phyloP scores from a whole-genome alignment of 2,329 filamentous ascomycete genomes.

The Bipolaris oryzae region DNA sequence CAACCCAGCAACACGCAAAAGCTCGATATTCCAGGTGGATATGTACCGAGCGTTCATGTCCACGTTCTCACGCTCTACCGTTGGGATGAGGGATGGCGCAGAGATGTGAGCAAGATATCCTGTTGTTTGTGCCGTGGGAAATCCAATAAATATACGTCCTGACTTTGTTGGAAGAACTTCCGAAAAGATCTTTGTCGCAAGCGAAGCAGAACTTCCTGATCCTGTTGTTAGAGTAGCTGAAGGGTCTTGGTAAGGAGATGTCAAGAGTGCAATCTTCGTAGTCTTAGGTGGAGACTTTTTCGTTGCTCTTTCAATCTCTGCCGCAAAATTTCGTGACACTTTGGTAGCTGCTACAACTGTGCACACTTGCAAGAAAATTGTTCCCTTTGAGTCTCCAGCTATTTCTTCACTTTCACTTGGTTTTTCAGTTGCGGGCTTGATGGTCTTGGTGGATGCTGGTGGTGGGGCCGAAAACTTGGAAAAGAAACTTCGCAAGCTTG shows the following conservation, averaged over 20 bases:
- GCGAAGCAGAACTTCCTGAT: constrained; percentile 58
- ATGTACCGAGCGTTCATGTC: constrained; percentile 96
- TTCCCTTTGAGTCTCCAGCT: constrained; percentile 71
- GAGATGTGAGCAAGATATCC: constrained; percentile 93
- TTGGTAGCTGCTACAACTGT: constrained; percentile 81
- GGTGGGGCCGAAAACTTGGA: constrained; percentile 44
- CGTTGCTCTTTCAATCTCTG: constrained; percentile 91
- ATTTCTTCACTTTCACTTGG: constrained; percentile 64
- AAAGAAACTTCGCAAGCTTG: constrained; percentile 49
- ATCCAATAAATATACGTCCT: constrained; percentile 94
- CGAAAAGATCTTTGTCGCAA: constrained; percentile 79
- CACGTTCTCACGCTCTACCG: constrained; percentile 94
- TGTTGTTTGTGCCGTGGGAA: constrained; percentile 96
- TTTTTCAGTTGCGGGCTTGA: constrained; percentile 30
- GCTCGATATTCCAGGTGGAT: constrained; percentile 92
- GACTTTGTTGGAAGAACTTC: constrained; percentile 89
- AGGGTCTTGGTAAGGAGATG: constrained; percentile 85
- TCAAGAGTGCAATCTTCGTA: constrained; percentile 85
- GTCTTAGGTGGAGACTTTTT: constrained; percentile 94
- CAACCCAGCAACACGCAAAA: constrained; percentile 88
- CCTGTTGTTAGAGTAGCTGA: constrained; percentile 65
- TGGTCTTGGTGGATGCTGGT: constrained; percentile 26
- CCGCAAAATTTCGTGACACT: constrained; percentile 72
- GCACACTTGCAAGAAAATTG: constrained; percentile 87
- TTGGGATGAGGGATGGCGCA: constrained; percentile 94